Conservation (phyloP, 1,284 basidiomycete species). For the Leccinum subspadiceum region DNA sequence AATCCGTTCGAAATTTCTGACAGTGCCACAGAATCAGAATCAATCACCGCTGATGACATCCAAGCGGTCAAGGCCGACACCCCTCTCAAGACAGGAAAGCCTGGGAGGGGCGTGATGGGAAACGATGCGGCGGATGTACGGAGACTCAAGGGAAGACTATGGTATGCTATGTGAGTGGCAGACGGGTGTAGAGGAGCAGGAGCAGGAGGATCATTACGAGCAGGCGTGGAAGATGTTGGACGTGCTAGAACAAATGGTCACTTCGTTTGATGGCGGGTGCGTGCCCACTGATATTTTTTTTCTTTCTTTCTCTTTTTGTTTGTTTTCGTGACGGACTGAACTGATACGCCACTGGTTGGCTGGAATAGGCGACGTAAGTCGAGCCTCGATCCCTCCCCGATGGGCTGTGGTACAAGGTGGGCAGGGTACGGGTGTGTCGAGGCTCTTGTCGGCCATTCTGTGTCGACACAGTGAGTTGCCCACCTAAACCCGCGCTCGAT, state of each 20-base stretch:
- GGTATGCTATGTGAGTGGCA: constrained; percentile 45
- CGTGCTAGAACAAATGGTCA: constrained; percentile 47
- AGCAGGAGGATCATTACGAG: constrained; percentile 45
- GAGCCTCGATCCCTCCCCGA: constrained; percentile 22
- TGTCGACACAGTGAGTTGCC: constrained; percentile 68
- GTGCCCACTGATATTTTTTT: constrained; percentile 11
- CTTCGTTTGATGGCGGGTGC: constrained; percentile 54
- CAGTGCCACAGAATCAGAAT: constrained; percentile 31
- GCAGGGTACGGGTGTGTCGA: constrained; percentile 64
- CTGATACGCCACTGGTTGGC: constrained; percentile 14
- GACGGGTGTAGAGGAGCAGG: constrained; percentile 37
- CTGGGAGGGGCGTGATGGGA: constrained; percentile 42
- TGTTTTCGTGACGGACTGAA: not conserved
- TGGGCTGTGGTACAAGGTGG: constrained; percentile 29
- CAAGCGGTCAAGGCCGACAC: constrained; percentile 9
- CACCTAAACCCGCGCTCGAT: not conserved
- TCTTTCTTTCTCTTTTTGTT: not conserved
- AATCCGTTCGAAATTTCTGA: constrained; percentile 62
- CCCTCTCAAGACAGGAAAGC: constrained; percentile 61
- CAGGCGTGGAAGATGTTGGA: constrained; percentile 55
- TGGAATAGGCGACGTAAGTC: constrained; percentile 45
- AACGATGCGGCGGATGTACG: constrained; percentile 63
- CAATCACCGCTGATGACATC: constrained; percentile 25
- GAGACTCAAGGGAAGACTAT: constrained; percentile 60
- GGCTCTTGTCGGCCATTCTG: constrained; percentile 64